phyloP scores from a whole-genome alignment of 2,329 filamentous ascomycete genomes.

The Pestalotiopsis sp. region DNA sequence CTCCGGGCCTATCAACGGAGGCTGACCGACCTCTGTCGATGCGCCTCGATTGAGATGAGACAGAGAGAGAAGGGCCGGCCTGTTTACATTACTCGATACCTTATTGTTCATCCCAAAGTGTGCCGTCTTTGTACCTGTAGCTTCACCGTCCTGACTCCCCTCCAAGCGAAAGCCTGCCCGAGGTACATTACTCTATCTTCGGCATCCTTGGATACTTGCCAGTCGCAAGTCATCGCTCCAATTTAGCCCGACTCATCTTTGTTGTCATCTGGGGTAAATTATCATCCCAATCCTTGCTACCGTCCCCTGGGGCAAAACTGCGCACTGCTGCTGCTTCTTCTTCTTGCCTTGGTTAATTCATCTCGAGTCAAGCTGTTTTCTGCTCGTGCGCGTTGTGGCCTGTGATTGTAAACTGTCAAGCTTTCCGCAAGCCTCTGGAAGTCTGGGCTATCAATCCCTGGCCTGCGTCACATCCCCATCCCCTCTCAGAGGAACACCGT shows the following conservation, averaged over 20 bases:
- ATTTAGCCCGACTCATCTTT: background rate
- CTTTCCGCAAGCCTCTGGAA: background rate
- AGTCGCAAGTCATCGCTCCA: background rate
- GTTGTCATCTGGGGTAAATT: background rate
- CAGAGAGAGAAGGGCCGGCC: background rate
- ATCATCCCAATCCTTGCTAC: background rate
- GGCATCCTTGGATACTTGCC: background rate
- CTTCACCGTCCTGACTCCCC: too few relatives aligned
- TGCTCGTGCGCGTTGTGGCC: conserved; percentile 1
- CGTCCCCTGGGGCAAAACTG: background rate
- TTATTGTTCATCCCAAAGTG: too few relatives aligned
- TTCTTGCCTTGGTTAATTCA: background rate
- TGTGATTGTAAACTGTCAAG: background rate
- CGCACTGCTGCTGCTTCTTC: background rate
- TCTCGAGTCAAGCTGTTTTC: conserved; percentile 5
- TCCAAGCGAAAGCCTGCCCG: too few relatives aligned
- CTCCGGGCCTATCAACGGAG: conserved; percentile 9
- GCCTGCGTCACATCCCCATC: conserved; percentile 9
- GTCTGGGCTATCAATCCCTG: conserved; percentile 9
- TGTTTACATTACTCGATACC: too few relatives aligned
- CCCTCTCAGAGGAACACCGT: background rate
- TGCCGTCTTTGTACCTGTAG: too few relatives aligned
- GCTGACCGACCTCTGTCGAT: background rate
- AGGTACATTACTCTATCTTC: background rate
- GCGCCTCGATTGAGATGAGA: background rate